Percentiles rank a stretch among this genome's conserved stretches.
These are phyloP conservation scores for Trifolium dubium DNA, from an alignment of 306 rosid genomes.

Conservation along the genomic window DNA sequence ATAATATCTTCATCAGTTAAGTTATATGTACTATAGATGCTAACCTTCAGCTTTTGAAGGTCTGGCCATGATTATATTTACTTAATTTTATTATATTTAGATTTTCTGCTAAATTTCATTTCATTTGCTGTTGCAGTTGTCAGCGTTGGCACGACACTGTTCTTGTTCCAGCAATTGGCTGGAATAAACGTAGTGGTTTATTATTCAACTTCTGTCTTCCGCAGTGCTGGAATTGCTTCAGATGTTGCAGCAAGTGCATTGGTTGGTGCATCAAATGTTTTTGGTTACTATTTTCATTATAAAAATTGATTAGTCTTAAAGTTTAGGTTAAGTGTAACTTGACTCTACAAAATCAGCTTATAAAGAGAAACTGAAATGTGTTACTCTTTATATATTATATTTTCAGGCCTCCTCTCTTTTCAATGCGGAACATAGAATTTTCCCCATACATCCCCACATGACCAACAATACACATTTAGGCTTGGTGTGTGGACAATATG, in stretches of 20 bases:
- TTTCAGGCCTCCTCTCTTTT: too few species aligned
- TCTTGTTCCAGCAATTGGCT: slow-evolving; percentile 89
- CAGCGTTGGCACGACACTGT: slow-evolving; percentile 84
- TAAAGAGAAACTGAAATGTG: too few species aligned
- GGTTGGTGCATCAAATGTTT: slow-evolving; percentile 92
- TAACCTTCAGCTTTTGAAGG: neutral
- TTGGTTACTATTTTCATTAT: slow-evolving; percentile 58
- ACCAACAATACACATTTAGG: too few species aligned
- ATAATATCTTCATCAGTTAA: slow-evolving; percentile 9
- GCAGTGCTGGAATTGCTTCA: slow-evolving; percentile 90
- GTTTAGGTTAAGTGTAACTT: too few species aligned
- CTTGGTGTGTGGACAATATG: too few species aligned
- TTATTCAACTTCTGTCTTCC: slow-evolving; percentile 91
- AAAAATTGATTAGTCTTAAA: neutral
- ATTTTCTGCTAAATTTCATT: neutral
- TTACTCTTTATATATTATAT: too few species aligned
- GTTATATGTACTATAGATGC: neutral
- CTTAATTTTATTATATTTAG: neutral
- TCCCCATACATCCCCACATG: too few species aligned
- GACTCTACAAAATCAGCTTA: too few species aligned
- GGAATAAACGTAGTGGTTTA: slow-evolving; percentile 96
- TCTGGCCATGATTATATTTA: neutral
- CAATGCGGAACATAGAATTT: too few species aligned
- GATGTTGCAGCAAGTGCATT: slow-evolving; percentile 98
- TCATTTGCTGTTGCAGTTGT: slow-evolving; percentile 69